Evolutionary conservation across 495 filamentous ascomycete species (phyloP).

Genomic region (Hyaloscypha variabilis): DNA sequence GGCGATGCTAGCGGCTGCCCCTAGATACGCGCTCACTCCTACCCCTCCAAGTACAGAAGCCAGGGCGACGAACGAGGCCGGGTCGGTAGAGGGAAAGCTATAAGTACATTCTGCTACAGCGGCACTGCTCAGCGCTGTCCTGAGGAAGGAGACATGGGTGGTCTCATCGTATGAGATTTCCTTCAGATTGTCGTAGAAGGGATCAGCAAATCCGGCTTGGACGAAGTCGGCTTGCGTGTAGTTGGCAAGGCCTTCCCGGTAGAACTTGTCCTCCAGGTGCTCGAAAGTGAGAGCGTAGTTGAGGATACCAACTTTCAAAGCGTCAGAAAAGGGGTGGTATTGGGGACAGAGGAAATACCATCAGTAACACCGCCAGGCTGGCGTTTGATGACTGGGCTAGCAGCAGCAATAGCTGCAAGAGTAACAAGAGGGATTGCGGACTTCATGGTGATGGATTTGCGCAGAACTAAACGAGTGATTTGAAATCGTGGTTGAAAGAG

Average conservation of each 20-base stretch:
- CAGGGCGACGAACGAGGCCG: too few species aligned
- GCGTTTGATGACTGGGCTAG: not conserved
- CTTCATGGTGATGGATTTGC: not conserved
- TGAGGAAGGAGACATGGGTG: constrained; percentile 47
- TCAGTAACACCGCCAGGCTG: not conserved
- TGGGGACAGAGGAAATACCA: not conserved
- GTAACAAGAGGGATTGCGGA: not conserved
- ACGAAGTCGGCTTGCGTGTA: constrained; percentile 50
- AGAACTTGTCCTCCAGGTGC: constrained; percentile 52
- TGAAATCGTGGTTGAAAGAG: too few species aligned
- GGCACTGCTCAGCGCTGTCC: constrained; percentile 34
- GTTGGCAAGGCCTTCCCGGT: constrained; percentile 57
- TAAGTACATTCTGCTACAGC: constrained; percentile 43
- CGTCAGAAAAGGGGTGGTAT: not conserved
- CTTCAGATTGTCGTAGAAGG: constrained; percentile 55
- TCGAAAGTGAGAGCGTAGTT: constrained; percentile 40
- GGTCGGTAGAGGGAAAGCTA: constrained; percentile 40
- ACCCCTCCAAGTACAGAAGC: too few species aligned
- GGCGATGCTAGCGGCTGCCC: too few species aligned
- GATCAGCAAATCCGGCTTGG: constrained; percentile 50
- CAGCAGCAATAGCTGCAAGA: constrained; percentile 1
- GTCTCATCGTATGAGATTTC: constrained; percentile 25
- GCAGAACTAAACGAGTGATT: not conserved
- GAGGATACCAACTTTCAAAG: constrained; percentile 20
- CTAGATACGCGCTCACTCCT: too few species aligned